Percentiles rank a stretch among this genome's conserved stretches.
Evolutionary conservation across 257 asterid species (phyloP).

Genomic region (Ligustrum vulgare): DNA sequence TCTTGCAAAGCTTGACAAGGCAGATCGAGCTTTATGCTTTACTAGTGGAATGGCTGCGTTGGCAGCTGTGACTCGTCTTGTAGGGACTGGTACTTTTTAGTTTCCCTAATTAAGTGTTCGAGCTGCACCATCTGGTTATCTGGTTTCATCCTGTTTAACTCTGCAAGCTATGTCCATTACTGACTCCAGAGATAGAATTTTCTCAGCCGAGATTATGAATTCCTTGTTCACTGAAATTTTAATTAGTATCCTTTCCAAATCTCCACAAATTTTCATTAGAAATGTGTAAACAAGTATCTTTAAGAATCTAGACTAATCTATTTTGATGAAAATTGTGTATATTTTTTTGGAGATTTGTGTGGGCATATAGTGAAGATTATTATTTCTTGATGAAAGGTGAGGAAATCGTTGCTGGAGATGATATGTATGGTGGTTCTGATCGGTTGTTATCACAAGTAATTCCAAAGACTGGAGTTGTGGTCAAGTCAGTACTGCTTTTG

Average conservation of each 20-base stretch:
- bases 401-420: slow-evolving; percentile 94
- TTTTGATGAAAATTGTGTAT: slow-evolving; percentile 1
- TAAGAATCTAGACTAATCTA: neutral
- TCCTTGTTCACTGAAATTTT: slow-evolving; percentile 13
- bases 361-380: neutral
- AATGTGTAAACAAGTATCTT: neutral
- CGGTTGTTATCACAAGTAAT: slow-evolving; percentile 75
- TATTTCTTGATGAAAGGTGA: slow-evolving; percentile 47
- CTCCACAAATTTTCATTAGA: neutral
- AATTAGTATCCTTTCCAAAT: neutral
- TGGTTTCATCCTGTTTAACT: neutral
- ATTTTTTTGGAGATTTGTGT: neutral
- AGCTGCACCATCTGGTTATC: neutral
- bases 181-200: slow-evolving; percentile 7
- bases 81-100: slow-evolving; percentile 54
- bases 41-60: slow-evolving; percentile 99
- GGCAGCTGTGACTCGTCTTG: slow-evolving; percentile 83
- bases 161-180: neutral
- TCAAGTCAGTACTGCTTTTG: slow-evolving; percentile 56
- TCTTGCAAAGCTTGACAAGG: slow-evolving; percentile 88
- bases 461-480: slow-evolving; percentile 78
- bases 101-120: slow-evolving; percentile 10
- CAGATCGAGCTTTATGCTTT: slow-evolving; percentile 87
- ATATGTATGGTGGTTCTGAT: slow-evolving; percentile 97
- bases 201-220: neutral